Evolutionary conservation across 345 rosid genomes (phyloP).

Genomic region (Moricandia moricandioides): DNA sequence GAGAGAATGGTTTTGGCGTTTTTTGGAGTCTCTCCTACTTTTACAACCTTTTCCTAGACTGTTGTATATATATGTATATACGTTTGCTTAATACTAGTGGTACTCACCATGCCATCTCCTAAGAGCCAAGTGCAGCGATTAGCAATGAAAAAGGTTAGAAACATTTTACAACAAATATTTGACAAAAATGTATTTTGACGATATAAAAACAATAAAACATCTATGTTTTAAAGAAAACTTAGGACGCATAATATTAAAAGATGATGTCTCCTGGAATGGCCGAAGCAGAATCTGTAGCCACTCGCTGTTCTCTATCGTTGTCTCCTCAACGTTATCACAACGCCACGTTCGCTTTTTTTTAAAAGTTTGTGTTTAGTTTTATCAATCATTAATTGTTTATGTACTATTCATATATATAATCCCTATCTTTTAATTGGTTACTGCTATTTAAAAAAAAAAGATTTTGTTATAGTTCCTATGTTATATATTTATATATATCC

Average conservation of each 20-base stretch:
- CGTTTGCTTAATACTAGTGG: not conserved
- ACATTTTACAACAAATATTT: not conserved
- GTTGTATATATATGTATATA: not conserved
- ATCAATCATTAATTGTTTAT: not conserved
- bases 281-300: conserved; percentile 34
- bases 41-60: not conserved
- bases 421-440: not conserved
- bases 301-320: conserved; percentile 32
- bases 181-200: not conserved
- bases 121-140: not conserved
- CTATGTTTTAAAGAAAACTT: conserved; percentile 1
- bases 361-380: not conserved
- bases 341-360: conserved; percentile 26
- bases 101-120: not conserved
- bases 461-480: not conserved
- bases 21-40: not conserved
- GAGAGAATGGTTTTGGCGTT: not conserved
- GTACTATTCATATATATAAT: not conserved
- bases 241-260: conserved; percentile 33
- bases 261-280: conserved; percentile 37
- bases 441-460: not conserved
- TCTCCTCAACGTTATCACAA: conserved; percentile 28
- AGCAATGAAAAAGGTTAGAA: not conserved
- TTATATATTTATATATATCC: not conserved
- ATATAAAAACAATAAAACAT: not conserved